Conservation (phyloP, 257 asterid species). For the Anisodus acutangulus region DNA sequence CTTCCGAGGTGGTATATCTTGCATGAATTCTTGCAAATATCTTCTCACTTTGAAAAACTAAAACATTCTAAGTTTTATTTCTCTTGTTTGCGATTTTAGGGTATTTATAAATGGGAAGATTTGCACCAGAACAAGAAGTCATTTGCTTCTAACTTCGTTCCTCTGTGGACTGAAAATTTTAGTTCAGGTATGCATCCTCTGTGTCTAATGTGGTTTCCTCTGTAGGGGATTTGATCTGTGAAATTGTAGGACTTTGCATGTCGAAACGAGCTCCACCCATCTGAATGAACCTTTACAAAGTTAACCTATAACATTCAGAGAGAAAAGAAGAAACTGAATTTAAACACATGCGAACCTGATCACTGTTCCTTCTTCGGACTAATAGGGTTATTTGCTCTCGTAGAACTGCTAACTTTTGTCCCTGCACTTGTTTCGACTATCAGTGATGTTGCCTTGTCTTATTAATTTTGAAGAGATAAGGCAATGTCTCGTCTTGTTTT, state of each 20-base stretch:
- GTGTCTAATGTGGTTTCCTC: neutral
- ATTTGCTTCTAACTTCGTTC: slow-evolving; percentile 38
- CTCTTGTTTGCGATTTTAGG: slow-evolving; percentile 43
- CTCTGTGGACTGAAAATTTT: slow-evolving; percentile 72
- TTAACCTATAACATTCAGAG: neutral
- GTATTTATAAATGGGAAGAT: slow-evolving; percentile 57
- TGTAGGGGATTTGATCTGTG: neutral
- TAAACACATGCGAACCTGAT: neutral
- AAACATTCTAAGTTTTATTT: neutral
- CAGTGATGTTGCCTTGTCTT: neutral
- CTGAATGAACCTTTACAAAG: neutral
- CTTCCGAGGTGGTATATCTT: slow-evolving; percentile 44
- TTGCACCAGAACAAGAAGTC: slow-evolving; percentile 46
- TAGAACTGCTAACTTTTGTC: neutral
- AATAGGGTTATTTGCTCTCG: neutral
- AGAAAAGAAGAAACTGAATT: neutral
- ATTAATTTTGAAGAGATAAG: neutral
- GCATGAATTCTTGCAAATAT: neutral
- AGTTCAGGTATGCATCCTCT: slow-evolving; percentile 61
- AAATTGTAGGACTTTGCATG: neutral
- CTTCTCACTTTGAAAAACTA: neutral
- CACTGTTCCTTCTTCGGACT: neutral
- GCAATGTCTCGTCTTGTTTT: neutral
- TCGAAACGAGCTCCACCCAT: neutral
- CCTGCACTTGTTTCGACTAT: neutral